Evolutionary conservation across 176 grass and related monocot species (phyloP).

Genomic region (Oryza rufipogon): DNA sequence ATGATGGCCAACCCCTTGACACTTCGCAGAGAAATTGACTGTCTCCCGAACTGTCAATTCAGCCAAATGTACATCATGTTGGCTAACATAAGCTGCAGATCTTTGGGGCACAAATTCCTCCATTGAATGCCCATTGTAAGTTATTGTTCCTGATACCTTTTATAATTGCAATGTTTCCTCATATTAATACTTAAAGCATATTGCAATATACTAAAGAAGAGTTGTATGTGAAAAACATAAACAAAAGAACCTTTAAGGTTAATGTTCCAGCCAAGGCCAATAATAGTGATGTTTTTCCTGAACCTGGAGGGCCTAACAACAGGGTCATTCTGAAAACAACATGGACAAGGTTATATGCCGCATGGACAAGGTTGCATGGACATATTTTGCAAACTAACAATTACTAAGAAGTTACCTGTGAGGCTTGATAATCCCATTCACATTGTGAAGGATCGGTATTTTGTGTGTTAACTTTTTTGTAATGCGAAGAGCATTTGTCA

Average conservation of each 20-base stretch:
- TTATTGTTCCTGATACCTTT: constrained; percentile 55
- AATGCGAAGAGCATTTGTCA: constrained; percentile 40
- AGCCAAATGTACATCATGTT: constrained; percentile 74
- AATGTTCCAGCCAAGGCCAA: constrained; percentile 71
- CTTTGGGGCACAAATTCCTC: constrained; percentile 69
- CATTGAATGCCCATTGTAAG: constrained; percentile 75
- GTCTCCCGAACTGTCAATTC: constrained; percentile 81
- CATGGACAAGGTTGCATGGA: neutral
- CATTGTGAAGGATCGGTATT: constrained; percentile 63
- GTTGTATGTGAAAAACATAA: neutral
- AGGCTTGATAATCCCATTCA: constrained; percentile 76
- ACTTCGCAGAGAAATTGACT: constrained; percentile 69
- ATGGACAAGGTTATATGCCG: neutral
- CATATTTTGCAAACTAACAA: neutral
- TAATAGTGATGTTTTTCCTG: constrained; percentile 76
- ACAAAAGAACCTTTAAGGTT: constrained; percentile 37
- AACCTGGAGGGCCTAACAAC: constrained; percentile 73
- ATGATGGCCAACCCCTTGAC: constrained; percentile 66
- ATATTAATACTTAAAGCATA: constrained; percentile 5
- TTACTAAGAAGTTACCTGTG: constrained; percentile 50
- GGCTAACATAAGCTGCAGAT: constrained; percentile 76
- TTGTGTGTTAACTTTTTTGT: constrained; percentile 47
- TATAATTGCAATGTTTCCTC: neutral
- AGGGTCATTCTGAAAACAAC: constrained; percentile 65
- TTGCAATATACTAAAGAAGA: no score